Percentiles rank a stretch among this genome's conserved stretches.
phyloP scores from a whole-genome alignment of 495 filamentous ascomycete genomes.

The Friedmanniomyces endolithicus region DNA sequence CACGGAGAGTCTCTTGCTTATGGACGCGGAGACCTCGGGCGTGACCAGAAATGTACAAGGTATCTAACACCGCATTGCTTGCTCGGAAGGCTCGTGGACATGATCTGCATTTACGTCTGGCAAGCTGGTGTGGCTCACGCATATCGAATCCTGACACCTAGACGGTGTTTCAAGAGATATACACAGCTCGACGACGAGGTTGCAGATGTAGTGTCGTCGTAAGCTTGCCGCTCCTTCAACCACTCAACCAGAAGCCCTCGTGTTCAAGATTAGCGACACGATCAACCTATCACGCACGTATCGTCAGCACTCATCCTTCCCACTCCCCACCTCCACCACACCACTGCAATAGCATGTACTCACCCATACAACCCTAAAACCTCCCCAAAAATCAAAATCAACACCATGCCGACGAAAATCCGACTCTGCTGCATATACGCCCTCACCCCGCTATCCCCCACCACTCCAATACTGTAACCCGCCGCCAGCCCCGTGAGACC shows the following conservation, averaged over 20 bases:
- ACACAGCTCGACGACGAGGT: too few relatives aligned
- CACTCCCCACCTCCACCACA: not conserved
- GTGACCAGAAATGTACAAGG: too few relatives aligned
- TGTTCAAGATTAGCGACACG: constrained; percentile 35
- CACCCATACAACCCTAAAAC: constrained; percentile 95
- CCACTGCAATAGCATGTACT: constrained; percentile 32
- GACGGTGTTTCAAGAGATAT: too few relatives aligned
- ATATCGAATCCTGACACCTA: too few relatives aligned
- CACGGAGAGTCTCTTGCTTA: too few relatives aligned
- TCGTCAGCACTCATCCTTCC: not conserved
- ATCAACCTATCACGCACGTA: constrained; percentile 26
- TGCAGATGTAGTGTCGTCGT: too few relatives aligned
- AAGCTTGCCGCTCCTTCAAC: too few relatives aligned
- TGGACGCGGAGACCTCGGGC: too few relatives aligned
- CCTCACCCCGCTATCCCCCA: constrained; percentile 85
- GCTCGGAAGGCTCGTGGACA: too few relatives aligned
- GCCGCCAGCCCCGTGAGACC: constrained; percentile 89
- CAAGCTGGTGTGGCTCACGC: too few relatives aligned
- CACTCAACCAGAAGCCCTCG: constrained; percentile 21
- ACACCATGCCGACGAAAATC: constrained; percentile 95
- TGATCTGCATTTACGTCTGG: too few relatives aligned
- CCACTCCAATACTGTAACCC: constrained; percentile 90
- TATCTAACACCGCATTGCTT: too few relatives aligned
- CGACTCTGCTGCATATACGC: constrained; percentile 92
- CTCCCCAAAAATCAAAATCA: constrained; percentile 97